phyloP scores from a whole-genome alignment of 129 eudicot genomes.

The Smallanthus sonchifolius region DNA sequence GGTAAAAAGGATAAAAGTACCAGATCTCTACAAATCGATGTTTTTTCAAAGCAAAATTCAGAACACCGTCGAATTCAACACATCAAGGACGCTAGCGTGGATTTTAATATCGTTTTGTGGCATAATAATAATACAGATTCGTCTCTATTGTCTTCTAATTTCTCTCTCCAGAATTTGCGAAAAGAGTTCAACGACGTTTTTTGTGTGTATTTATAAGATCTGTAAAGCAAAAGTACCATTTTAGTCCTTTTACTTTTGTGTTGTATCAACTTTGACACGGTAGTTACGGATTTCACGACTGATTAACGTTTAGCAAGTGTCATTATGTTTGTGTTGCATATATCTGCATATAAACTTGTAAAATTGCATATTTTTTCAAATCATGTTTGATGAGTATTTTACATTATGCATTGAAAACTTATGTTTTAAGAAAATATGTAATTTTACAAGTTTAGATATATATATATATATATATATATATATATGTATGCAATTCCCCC shows the following conservation, averaged over 20 bases:
- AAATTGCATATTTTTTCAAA: too few species aligned
- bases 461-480: too few species aligned
- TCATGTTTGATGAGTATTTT: too few species aligned
- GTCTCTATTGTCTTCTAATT: conserved; percentile 32
- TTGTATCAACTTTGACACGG: not conserved
- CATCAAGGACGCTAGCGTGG: conserved; percentile 18
- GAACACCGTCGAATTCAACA: conserved; percentile 9
- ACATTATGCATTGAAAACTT: too few species aligned
- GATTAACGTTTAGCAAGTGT: not conserved
- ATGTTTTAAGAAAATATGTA: too few species aligned
- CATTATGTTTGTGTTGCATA: too few species aligned
- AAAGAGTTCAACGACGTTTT: not conserved
- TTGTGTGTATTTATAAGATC: conserved; percentile 3
- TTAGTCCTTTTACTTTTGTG: not conserved
- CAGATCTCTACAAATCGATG: conserved; percentile 9
- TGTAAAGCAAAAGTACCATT: not conserved
- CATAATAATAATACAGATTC: conserved; percentile 16
- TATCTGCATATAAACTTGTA: too few species aligned
- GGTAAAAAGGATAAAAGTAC: not conserved
- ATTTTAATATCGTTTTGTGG: conserved; percentile 28
- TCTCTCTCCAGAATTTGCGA: conserved; percentile 35
- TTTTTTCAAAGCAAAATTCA: not conserved
- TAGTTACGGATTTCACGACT: not conserved
- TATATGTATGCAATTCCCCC: too few species aligned
- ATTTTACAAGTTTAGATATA: too few species aligned